Conservation (phyloP, 306 rosid species). For the Leucaena leucocephala region DNA sequence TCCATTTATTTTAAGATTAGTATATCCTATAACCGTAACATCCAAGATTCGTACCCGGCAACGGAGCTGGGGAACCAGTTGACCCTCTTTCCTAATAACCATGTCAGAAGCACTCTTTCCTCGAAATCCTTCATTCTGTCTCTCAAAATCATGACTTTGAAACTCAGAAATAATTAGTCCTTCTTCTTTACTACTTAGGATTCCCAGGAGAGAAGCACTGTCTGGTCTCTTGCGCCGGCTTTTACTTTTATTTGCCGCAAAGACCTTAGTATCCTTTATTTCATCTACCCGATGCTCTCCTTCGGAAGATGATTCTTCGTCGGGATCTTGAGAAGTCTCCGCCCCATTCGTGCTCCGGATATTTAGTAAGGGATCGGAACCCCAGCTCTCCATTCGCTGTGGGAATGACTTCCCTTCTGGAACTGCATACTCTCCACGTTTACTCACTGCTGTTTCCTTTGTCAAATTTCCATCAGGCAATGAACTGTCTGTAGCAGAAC, state of each 20-base stretch:
- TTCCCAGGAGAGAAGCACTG: constrained; percentile 69
- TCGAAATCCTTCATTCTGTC: constrained; percentile 50
- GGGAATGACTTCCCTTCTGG: constrained; percentile 46
- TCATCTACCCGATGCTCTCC: constrained; percentile 49
- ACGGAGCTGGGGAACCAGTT: constrained; percentile 75
- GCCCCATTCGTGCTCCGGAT: constrained; percentile 42
- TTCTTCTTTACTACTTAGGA: constrained; percentile 54
- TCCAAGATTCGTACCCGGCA: constrained; percentile 72
- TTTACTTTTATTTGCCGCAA: constrained; percentile 35
- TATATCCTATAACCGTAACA: constrained; percentile 32
- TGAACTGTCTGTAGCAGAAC: background rate
- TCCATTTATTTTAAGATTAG: constrained; percentile 2
- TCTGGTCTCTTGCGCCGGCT: constrained; percentile 70
- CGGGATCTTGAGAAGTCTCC: constrained; percentile 45
- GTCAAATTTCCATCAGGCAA: constrained; percentile 34
- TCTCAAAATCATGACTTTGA: constrained; percentile 59
- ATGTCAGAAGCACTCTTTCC: constrained; percentile 67
- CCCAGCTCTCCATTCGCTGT: constrained; percentile 34
- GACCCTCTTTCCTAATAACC: constrained; percentile 58
- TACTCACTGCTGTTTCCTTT: constrained; percentile 49
- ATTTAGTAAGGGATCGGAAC: constrained; percentile 49
- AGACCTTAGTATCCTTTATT: constrained; percentile 30
- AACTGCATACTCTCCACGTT: constrained; percentile 44
- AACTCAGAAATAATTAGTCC: constrained; percentile 74
- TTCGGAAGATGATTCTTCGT: constrained; percentile 39